A percentile compares a stretch with the other conserved stretches of the same genome.
These are phyloP conservation scores for Kuraishia cidri DNA, from an alignment of 805 yeast genomes.

Conservation along the genomic window DNA sequence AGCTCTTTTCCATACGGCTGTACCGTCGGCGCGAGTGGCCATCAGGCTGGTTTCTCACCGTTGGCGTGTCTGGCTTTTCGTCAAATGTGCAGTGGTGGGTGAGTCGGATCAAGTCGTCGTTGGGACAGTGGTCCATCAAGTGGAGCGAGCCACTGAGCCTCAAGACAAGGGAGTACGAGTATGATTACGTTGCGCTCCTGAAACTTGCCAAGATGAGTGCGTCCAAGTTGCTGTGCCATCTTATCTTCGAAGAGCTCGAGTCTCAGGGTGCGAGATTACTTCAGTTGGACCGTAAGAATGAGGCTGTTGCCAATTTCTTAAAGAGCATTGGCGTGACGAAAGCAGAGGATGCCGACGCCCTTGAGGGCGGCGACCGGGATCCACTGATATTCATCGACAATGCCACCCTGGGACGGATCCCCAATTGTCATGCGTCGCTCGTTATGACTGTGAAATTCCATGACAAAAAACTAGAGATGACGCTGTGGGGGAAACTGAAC, in stretches of 20 bases:
- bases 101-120: conserved; percentile 34
- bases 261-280: conserved; percentile 27
- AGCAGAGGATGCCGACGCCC: conserved; percentile 4
- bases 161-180: conserved; percentile 8
- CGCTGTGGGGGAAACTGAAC: conserved; percentile 21
- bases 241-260: conserved; percentile 41
- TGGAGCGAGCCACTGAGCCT: conserved; percentile 31
- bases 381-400: conserved; percentile 23
- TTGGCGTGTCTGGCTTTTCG: conserved; percentile 23
- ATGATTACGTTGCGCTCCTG: conserved; percentile 22
- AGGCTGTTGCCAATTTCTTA: conserved; percentile 11
- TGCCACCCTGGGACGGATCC: conserved; percentile 23
- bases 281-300: conserved; percentile 12
- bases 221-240: conserved; percentile 38
- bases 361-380: conserved; percentile 15
- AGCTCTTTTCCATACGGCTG: conserved; percentile 18
- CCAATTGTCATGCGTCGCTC: conserved; percentile 23
- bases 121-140: conserved; percentile 47
- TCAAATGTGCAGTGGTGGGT: conserved; percentile 41
- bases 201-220: conserved; percentile 33
- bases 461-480: conserved; percentile 18
- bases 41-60: conserved; percentile 42
- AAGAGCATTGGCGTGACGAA: conserved; percentile 20
- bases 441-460: conserved; percentile 16
- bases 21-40: conserved; percentile 49